Base-by-base conservation (phyloP, 768 basidiomycete species). In the Lentinula detonsa region DNA sequence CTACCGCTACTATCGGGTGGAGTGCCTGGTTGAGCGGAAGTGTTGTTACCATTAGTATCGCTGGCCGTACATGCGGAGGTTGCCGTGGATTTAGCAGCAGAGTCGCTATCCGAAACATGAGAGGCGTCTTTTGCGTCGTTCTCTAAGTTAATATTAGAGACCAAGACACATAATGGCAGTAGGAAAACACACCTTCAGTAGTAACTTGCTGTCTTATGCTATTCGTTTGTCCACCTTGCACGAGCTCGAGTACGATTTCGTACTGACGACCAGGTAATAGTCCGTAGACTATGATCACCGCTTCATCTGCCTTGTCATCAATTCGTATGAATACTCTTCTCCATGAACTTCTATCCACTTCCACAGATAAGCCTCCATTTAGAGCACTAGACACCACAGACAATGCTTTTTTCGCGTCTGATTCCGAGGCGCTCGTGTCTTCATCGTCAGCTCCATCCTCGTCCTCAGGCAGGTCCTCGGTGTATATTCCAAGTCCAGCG, bases 211-310 rank as follows among this genome's bases (percentile, higher is more conserved):
- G 81, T 42, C 83, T 76, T 23, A 89, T 75, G 39, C 66, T 74
- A 55, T 69, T 75, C 49, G 68, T 72, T 64, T 83, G 77, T 28
- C 85, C 86, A 5, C 79, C 80, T 8, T 85, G 84, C 4, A 88
- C 85, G 31, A 95, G 80, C 1, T 82, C 87, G 10, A 97, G 76
- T 67, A 94, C 91, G 56, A 97, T 86, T 67, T 97, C 93, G 67
- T 97, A 97, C 69, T 92, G 90, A 60, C 91, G 82, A 1, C 91
- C 91, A 3, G 93, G 94, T 77, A 90, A 83, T 50, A 98, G 78
- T 1, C 92, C 93, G 62, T 93, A 95, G 31, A 98, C 84, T 61
- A 96, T 91, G 57, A 97, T 92, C 60, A 95, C 85, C 0, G 93
- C 95, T 68, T 96, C 90, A 65, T 95, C 93, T 0, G 81, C 80